phyloP scores from a whole-genome alignment of 2,329 filamentous ascomycete species.

The Niveomyces coronatus region DNA sequence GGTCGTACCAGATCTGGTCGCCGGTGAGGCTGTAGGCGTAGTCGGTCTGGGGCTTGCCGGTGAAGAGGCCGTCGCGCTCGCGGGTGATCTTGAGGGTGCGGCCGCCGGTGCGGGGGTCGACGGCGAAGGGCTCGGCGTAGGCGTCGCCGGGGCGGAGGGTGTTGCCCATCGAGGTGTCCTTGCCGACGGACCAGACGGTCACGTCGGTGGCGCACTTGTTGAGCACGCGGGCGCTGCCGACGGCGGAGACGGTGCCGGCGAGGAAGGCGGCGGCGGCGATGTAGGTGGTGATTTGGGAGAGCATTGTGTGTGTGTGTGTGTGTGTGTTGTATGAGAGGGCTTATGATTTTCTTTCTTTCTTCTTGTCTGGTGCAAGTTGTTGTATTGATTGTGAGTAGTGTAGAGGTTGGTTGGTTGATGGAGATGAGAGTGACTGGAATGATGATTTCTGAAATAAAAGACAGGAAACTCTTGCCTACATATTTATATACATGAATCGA shows the following conservation, averaged over 20 bases:
- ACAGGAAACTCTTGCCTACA: too few relatives aligned
- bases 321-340: not conserved
- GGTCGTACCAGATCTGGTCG: conserved; percentile 28
- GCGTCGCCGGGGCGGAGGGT: conserved; percentile 17
- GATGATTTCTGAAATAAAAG: too few relatives aligned
- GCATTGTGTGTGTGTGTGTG: conserved; percentile 1
- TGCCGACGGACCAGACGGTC: conserved; percentile 30
- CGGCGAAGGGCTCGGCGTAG: conserved; percentile 24
- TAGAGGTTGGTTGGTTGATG: not conserved
- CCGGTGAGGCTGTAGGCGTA: conserved; percentile 29
- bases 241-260: conserved; percentile 15
- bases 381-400: not conserved
- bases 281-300: conserved; percentile 12
- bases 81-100: conserved; percentile 28
- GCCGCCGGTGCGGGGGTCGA: conserved; percentile 28
- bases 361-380: not conserved
- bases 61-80: conserved; percentile 26
- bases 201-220: conserved; percentile 27
- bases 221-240: conserved; percentile 25
- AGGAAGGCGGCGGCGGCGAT: conserved; percentile 14
- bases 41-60: conserved; percentile 28
- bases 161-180: conserved; percentile 16
- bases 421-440: too few relatives aligned
- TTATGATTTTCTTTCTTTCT: too few relatives aligned
- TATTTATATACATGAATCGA: too few relatives aligned